Percentiles rank a stretch among this genome's conserved stretches.
phyloP scores from a whole-genome alignment of 768 basidiomycete genomes.

The Pleurotus eryngii region DNA sequence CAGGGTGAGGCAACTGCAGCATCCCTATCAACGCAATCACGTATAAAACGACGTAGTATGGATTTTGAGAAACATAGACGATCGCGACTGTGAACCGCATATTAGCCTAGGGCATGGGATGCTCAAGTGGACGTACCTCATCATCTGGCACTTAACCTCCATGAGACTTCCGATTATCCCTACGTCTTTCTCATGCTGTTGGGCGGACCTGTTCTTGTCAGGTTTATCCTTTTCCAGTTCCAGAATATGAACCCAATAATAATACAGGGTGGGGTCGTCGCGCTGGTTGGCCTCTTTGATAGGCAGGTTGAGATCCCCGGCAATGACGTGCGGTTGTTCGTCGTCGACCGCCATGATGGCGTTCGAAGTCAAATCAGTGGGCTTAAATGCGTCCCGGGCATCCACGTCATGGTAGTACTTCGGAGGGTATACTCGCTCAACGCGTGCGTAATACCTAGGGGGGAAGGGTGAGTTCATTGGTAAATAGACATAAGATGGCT shows the following conservation, averaged over 20 bases:
- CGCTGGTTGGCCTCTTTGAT: conserved; percentile 63
- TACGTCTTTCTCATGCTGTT: conserved; percentile 50
- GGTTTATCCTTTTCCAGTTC: conserved; percentile 72
- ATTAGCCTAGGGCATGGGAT: not conserved
- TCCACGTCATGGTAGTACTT: conserved; percentile 44
- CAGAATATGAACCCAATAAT: conserved; percentile 84
- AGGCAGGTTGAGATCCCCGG: conserved; percentile 74
- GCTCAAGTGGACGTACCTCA: conserved; percentile 57
- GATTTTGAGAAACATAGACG: conserved; percentile 95
- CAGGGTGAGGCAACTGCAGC: conserved; percentile 92
- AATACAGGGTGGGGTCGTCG: conserved; percentile 82
- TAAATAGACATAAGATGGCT: not conserved
- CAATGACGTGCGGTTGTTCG: conserved; percentile 63
- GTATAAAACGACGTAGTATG: conserved; percentile 92
- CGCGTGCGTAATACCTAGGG: conserved; percentile 74
- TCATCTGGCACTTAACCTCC: conserved; percentile 75
- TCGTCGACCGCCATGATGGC: conserved; percentile 29
- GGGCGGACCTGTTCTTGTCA: conserved; percentile 55
- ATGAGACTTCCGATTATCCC: conserved; percentile 75
- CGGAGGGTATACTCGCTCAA: conserved; percentile 76
- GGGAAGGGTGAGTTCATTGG: conserved; percentile 8
- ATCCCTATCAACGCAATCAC: conserved; percentile 92
- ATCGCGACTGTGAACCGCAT: conserved; percentile 65
- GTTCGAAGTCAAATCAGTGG: conserved; percentile 13
- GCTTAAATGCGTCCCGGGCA: conserved; percentile 49